Evolutionary conservation across 2,329 filamentous ascomycete genomes (phyloP).

Genomic region (Capronia coronata): DNA sequence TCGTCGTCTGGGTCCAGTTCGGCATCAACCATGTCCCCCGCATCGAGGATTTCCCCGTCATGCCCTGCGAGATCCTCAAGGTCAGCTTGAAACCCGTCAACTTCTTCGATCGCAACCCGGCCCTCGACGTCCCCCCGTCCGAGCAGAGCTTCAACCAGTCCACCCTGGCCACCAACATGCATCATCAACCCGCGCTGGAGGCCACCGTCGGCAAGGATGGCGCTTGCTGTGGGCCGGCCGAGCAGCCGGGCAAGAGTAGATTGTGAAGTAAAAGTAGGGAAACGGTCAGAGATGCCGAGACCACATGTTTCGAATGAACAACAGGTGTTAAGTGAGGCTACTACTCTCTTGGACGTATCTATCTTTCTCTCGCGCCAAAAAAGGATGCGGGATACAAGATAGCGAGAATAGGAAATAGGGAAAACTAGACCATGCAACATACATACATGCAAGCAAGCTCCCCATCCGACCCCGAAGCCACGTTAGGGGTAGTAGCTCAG

Average conservation of each 20-base stretch:
- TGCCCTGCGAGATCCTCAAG: slow-evolving; percentile 54
- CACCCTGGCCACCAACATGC: slow-evolving; percentile 13
- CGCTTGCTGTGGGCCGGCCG: slow-evolving; percentile 14
- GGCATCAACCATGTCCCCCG: slow-evolving; percentile 60
- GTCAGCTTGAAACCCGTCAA: slow-evolving; percentile 46
- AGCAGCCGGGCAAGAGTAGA: slow-evolving; percentile 17
- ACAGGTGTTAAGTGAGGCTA: too few species aligned
- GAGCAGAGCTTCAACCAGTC: slow-evolving; percentile 38
- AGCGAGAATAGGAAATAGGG: too few species aligned
- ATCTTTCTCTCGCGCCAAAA: too few species aligned
- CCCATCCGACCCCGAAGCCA: too few species aligned
- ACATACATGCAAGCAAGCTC: too few species aligned
- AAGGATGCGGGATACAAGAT: too few species aligned
- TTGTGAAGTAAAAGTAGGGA: slow-evolving; percentile 6
- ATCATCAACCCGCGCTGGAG: slow-evolving; percentile 23
- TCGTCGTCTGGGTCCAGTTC: slow-evolving; percentile 54
- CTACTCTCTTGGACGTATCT: too few species aligned
- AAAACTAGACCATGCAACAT: background rate
- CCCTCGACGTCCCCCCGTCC: slow-evolving; percentile 43
- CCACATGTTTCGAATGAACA: too few species aligned
- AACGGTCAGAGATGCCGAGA: background rate
- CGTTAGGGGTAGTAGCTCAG: too few species aligned
- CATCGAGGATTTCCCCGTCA: slow-evolving; percentile 62
- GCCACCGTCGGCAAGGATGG: slow-evolving; percentile 14
- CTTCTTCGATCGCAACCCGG: slow-evolving; percentile 49